These are phyloP conservation scores for Geranomyces variabilis DNA, from an alignment of 192 early-diverging fungal species.

Conservation along the genomic window DNA sequence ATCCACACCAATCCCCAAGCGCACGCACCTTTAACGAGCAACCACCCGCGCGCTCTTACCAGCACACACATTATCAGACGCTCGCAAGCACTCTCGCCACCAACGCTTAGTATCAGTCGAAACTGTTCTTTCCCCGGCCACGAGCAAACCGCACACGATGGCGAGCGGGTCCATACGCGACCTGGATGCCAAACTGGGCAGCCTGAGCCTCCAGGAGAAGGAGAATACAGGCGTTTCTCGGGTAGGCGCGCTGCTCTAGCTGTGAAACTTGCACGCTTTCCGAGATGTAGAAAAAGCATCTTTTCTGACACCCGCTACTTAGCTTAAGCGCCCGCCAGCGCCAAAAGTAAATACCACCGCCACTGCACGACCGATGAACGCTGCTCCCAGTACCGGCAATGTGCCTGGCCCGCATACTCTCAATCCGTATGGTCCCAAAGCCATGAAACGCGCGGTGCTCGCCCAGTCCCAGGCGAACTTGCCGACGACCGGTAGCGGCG, in stretches of 20 bases:
- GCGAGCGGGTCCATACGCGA: neutral
- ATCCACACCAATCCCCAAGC: too few relatives aligned
- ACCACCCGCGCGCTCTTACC: too few relatives aligned
- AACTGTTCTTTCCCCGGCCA: too few relatives aligned
- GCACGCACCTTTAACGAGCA: too few relatives aligned
- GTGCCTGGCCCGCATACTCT: neutral
- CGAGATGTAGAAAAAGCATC: neutral
- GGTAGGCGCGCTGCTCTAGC: neutral
- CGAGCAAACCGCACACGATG: too few relatives aligned
- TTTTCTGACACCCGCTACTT: neutral
- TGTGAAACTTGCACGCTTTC: neutral
- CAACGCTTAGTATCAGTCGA: too few relatives aligned
- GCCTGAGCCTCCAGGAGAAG: conserved; percentile 21
- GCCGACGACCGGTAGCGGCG: neutral
- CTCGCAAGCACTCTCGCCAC: too few relatives aligned
- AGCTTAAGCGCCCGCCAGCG: neutral
- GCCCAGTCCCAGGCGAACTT: neutral
- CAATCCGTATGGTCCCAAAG: conserved; percentile 3
- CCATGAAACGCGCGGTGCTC: conserved; percentile 6
- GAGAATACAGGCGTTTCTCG: conserved; percentile 11
- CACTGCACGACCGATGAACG: neutral
- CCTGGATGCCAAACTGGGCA: conserved; percentile 19
- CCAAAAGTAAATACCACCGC: neutral
- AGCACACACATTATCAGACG: too few relatives aligned
- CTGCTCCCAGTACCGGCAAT: neutral